A percentile compares a stretch with the other conserved stretches of the same genome.
phyloP scores from a whole-genome alignment of 139 green algal genomes.

The Eudorina sp. region DNA sequence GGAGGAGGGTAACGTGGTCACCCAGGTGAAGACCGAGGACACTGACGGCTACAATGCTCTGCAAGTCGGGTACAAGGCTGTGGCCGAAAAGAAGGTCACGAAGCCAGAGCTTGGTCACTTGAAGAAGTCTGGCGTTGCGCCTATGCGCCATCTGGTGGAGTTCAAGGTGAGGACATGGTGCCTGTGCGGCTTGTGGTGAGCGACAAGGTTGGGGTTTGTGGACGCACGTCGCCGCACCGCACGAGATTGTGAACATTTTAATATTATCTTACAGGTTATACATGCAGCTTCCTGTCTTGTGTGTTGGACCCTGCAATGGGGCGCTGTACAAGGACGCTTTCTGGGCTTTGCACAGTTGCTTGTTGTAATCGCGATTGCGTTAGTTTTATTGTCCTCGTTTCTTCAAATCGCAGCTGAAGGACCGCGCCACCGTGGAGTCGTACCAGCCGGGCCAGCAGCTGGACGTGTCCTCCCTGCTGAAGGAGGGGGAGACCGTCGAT shows the following conservation, averaged over 20 bases:
- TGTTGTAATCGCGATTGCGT: too few relatives aligned
- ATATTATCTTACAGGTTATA: too few relatives aligned
- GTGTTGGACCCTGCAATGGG: too few relatives aligned
- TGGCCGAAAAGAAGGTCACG: slow-evolving; percentile 85
- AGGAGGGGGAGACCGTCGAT: slow-evolving; percentile 94
- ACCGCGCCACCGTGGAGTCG: slow-evolving; percentile 59
- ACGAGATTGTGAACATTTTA: too few relatives aligned
- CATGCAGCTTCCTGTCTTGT: too few relatives aligned
- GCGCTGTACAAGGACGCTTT: too few relatives aligned
- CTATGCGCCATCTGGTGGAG: slow-evolving; percentile 91
- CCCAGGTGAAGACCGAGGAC: slow-evolving; percentile 92
- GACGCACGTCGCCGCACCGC: too few relatives aligned
- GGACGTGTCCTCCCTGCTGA: slow-evolving; percentile 90
- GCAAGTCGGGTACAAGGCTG: slow-evolving; percentile 83
- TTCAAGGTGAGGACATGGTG: slow-evolving; percentile 82
- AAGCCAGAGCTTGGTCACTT: slow-evolving; percentile 96
- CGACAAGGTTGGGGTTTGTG: too few relatives aligned
- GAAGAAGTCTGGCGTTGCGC: slow-evolving; percentile 84
- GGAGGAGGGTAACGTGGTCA: slow-evolving; percentile 94
- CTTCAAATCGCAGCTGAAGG: slow-evolving; percentile 73
- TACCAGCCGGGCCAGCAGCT: slow-evolving; percentile 91
- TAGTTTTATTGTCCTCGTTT: too few relatives aligned
- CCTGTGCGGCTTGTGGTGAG: slow-evolving; percentile 10
- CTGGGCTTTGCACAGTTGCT: too few relatives aligned
- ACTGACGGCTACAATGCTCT: slow-evolving; percentile 96